Base-by-base conservation (phyloP, 2,329 filamentous ascomycete genomes). In the Aspergillus ochraceus region DNA sequence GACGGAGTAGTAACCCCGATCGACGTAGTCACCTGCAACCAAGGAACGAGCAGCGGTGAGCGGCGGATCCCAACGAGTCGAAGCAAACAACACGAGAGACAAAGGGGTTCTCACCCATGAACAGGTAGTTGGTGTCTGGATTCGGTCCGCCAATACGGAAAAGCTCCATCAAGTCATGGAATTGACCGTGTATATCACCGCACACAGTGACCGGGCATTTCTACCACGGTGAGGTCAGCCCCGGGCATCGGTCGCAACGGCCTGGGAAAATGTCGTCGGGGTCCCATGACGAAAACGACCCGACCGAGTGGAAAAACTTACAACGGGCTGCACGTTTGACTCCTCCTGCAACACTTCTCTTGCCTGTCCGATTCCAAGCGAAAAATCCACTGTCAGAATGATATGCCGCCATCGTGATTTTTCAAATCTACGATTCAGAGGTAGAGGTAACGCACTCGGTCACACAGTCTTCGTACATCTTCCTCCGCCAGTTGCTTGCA, bases 181-280 rank as follows among this genome's bases (percentile, higher is more conserved):
- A 98, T 80, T 99, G 95, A 68, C 95, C 95, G 79, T 99, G 95
- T 76, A 99, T 99, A 80, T 99, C 95, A 77, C 95, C 95, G 78
- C 95, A 98, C 64, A 99, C 95, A 58, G 95, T 99, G 68, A 98
- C 95, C 49, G 95, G 95, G 77, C 94, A 98, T 94, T 97, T 97
- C 90, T 93, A 69, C 57, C 68, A 39, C 63, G 52, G 63, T 64
- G 8, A 60, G 68, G 68, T 67, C 66, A 61, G 56, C 64, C 50
- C 53, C 39, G 36, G 51, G 60, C 45, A 56, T 65, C 58, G 65
- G 60, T 42, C 56, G 55, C 49, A 42, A 42, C 12, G 20, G 22
- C 55, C 32, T 39, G 57, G 60, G 58, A 42, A 10, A 17, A 54
- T 20, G 3, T 42, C 12, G 36, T 26, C 20, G 19, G 14, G 30